Base-by-base conservation (phyloP, 345 rosid genomes). In the Dipteronia sinensis region DNA sequence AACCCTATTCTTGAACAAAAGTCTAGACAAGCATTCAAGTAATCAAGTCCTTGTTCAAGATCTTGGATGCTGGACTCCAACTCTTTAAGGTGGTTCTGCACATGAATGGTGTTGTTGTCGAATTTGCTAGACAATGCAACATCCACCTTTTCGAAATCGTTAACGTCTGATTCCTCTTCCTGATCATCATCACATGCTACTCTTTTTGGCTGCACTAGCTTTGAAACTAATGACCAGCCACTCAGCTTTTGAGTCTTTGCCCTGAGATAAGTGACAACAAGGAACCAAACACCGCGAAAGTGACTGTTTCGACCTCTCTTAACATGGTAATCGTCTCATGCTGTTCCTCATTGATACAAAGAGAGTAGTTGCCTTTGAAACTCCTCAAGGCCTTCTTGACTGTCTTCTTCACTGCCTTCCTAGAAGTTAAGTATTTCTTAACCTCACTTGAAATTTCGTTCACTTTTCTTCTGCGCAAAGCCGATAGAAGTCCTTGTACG, bases 41-140 rank as follows among this genome's bases (percentile, higher is more conserved):
- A 56, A 46, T 88, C 83, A 20, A 85, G 65, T 42, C 46, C 46
- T 7, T 78, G 82, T 81, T 88, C 88, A 17, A 91, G 82, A 76
- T 88, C 88, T 76, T 88, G 85, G 79, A 88, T 76, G 81, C 85
- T 78, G 40, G 70, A 64, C 61, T 88, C 88, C 7, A 83, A 51
- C 25, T 55, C 82, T 64, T 80, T 74, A 11, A 83, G 78, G 42
- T 79, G 65, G 2, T 11, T 76, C 31, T 84, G 82, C 20, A 82
- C 27, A 44, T 69, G 15, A 55, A 76, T 59, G 22, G 51, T 80
- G 29, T 74, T 29, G 10, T 42, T 42, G 6, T 74, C 76, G 17
- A 69, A 1, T 40, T 85, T 82, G 51, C 73, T 69, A 19, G 42
- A 64, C 16, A 90, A 9, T 16, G 80, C 76, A 0, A 56, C 64